Conservation (phyloP, 768 basidiomycete genomes). For the Suillus lakei region DNA sequence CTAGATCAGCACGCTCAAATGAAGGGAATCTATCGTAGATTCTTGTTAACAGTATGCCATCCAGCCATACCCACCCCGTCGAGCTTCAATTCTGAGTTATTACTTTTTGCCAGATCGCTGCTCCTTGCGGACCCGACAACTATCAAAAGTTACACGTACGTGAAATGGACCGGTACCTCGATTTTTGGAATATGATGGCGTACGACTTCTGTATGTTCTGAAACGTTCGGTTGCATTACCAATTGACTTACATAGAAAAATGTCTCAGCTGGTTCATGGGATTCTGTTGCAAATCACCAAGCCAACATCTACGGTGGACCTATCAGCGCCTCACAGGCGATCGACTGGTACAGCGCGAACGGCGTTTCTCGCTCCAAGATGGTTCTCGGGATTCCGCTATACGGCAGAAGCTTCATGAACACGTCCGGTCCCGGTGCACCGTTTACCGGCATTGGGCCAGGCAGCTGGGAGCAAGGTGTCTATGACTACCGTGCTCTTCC, state of each 20-base stretch:
- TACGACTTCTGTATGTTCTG: constrained; percentile 73
- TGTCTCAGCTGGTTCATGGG: constrained; percentile 75
- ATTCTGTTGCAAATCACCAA: constrained; percentile 75
- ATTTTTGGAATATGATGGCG: constrained; percentile 98
- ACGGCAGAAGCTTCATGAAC: constrained; percentile 89
- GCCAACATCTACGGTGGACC: constrained; percentile 79
- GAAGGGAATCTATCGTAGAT: constrained; percentile 64
- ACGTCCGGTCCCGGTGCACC: constrained; percentile 81
- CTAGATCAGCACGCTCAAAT: constrained; percentile 76
- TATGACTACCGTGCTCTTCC: constrained; percentile 95
- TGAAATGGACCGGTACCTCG: constrained; percentile 88
- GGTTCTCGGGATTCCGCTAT: constrained; percentile 90
- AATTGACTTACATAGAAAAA: constrained; percentile 15
- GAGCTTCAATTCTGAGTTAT: constrained; percentile 12
- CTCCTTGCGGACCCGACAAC: constrained; percentile 89
- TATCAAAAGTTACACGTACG: constrained; percentile 77
- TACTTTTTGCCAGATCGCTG: constrained; percentile 66
- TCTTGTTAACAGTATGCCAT: constrained; percentile 67
- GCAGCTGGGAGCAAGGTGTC: constrained; percentile 90
- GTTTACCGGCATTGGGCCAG: constrained; percentile 83
- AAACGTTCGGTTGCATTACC: constrained; percentile 8
- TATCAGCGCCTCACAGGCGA: constrained; percentile 64
- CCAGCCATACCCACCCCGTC: neutral
- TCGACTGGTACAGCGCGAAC: constrained; percentile 69
- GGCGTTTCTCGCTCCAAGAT: constrained; percentile 84